Evolutionary conservation across 306 rosid genomes (phyloP).

Genomic region (Calophaca sinica): DNA sequence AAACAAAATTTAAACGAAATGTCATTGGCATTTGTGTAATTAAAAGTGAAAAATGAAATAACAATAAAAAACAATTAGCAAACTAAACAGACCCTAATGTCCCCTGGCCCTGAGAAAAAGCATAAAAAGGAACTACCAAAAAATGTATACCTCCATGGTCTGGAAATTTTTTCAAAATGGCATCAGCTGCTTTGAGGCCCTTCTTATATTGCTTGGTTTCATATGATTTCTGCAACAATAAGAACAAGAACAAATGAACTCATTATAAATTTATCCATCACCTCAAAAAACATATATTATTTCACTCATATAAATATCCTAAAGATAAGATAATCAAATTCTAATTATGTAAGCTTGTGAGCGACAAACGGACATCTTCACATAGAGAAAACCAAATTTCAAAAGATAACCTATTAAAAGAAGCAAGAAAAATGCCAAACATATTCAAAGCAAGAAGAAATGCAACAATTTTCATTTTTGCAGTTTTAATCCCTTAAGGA

Average conservation of each 20-base stretch:
- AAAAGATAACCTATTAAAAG: conserved; percentile 7
- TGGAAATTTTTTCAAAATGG: conserved; percentile 92
- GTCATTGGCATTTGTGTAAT: background rate
- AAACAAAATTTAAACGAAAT: background rate
- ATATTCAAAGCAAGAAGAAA: conserved; percentile 1
- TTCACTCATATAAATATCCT: conserved; percentile 13
- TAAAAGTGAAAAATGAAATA: conserved; percentile 5
- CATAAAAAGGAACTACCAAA: conserved; percentile 8
- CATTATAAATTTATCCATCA: conserved; percentile 12
- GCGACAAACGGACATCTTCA: background rate
- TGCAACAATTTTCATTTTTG: conserved; percentile 6
- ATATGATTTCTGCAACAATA: conserved; percentile 80
- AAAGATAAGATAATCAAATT: conserved; percentile 21
- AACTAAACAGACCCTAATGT: conserved; percentile 3
- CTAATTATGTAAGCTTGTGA: conserved; percentile 2
- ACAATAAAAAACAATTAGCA: background rate
- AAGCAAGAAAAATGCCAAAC: background rate
- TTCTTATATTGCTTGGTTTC: conserved; percentile 98
- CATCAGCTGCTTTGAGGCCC: conserved; percentile 97
- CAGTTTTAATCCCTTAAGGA: conserved; percentile 17
- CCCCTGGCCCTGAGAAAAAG: conserved; percentile 3
- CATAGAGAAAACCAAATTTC: background rate
- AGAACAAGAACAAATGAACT: conserved; percentile 34
- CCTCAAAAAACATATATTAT: conserved; percentile 13
- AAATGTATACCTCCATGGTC: conserved; percentile 91